A percentile compares a stretch with the other conserved stretches of the same genome.
phyloP scores from a whole-genome alignment of 2,329 filamentous ascomycete genomes.

The Clarireedia homoeocarpa region DNA sequence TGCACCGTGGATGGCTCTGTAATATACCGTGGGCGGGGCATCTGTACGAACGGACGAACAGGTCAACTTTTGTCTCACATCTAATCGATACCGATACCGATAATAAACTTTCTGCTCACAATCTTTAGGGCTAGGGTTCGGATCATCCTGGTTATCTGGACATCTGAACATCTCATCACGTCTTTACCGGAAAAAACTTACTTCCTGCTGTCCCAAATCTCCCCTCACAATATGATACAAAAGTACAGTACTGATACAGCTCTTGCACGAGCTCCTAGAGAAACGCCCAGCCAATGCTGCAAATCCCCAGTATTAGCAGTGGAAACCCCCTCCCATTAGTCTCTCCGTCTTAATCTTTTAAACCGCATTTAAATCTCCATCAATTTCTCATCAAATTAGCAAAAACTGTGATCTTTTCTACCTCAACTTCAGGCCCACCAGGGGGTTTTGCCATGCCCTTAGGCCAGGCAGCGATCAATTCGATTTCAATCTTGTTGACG shows the following conservation, averaged over 20 bases:
- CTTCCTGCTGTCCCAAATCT: too few species aligned
- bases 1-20: too few species aligned
- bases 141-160: neutral
- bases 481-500: constrained; percentile 70
- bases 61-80: neutral
- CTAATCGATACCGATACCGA: neutral
- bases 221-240: too few species aligned
- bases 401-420: constrained; percentile 73
- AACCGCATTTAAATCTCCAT: neutral
- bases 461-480: constrained; percentile 64
- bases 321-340: neutral
- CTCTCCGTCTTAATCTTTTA: neutral
- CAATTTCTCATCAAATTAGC: constrained; percentile 53
- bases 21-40: too few species aligned
- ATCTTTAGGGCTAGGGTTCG: neutral
- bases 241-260: neutral
- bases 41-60: too few species aligned
- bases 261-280: neutral
- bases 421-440: constrained; percentile 57
- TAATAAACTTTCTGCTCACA: neutral
- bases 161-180: neutral
- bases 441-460: constrained; percentile 46
- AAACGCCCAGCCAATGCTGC: neutral
- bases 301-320: neutral
- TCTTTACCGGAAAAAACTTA: too few species aligned